A percentile compares a stretch with the other conserved stretches of the same genome.
Evolutionary conservation across 2,329 filamentous ascomycete genomes (phyloP).

Genomic region (Lasiodiplodia sp.): DNA sequence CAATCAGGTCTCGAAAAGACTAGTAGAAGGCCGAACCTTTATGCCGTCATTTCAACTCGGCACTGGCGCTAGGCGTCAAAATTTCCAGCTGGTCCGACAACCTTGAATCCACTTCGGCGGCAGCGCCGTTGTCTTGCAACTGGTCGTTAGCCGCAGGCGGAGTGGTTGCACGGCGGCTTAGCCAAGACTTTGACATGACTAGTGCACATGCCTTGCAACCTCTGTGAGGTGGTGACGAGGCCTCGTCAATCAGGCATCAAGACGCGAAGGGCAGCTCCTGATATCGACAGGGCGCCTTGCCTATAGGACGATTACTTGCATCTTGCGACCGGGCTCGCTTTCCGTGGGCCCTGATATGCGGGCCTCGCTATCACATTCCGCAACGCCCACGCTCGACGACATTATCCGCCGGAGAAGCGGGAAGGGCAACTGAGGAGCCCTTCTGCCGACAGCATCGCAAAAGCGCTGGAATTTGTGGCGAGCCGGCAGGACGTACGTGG

Average conservation of each 20-base stretch:
- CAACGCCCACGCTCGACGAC: not conserved
- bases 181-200: not conserved
- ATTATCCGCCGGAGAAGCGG: constrained; percentile 21
- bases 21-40: no score
- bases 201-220: not conserved
- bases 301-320: constrained; percentile 21
- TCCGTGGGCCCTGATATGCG: not conserved
- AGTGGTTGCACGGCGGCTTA: not conserved
- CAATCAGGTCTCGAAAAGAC: no score
- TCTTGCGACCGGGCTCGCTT: not conserved
- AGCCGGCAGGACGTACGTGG: not conserved
- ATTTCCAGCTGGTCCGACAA: not conserved
- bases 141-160: not conserved
- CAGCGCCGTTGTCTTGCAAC: not conserved
- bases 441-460: constrained; percentile 3
- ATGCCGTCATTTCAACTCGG: no score
- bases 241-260: constrained; percentile 12
- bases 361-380: not conserved
- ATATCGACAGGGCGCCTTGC: not conserved
- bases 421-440: not conserved
- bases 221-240: not conserved
- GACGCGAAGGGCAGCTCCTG: not conserved
- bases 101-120: not conserved
- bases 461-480: not conserved
- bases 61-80: not conserved